These are phyloP conservation scores for Beauveria asiatica DNA, from an alignment of 2,329 filamentous ascomycete genomes.

Conservation along the genomic window DNA sequence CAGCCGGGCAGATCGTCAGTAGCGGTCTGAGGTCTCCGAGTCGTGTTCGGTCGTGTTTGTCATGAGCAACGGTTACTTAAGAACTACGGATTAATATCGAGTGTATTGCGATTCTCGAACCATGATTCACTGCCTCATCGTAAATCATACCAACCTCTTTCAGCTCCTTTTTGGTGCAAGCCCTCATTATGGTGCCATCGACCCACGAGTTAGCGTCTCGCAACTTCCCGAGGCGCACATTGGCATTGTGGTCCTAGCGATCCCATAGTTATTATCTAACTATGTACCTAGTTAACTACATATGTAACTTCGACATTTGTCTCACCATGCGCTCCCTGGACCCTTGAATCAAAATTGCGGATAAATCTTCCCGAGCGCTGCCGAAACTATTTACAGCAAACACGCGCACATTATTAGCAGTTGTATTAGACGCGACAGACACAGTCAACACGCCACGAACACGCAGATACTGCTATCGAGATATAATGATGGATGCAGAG, in stretches of 20 bases:
- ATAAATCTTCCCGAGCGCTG: not conserved
- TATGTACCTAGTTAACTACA: no score
- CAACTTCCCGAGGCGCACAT: not conserved
- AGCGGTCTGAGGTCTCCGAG: not conserved
- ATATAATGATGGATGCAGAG: not conserved
- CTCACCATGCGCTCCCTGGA: not conserved
- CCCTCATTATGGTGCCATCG: conserved; percentile 9
- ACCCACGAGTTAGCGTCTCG: not conserved
- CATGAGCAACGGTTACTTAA: no score
- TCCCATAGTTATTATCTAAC: no score
- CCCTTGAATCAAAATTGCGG: not conserved
- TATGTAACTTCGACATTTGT: not conserved
- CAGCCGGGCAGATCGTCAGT: not conserved
- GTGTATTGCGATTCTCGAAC: not conserved
- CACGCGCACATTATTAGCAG: no score
- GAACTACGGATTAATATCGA: no score
- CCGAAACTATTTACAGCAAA: not conserved
- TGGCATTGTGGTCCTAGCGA: not conserved
- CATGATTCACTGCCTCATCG: not conserved
- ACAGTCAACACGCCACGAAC: not conserved
- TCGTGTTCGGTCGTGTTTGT: no score
- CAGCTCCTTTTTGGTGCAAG: conserved; percentile 3
- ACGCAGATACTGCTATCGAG: not conserved
- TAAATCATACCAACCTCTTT: not conserved
- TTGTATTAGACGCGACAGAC: not conserved